Evolutionary conservation across 305 asterid genomes (phyloP).

Genomic region (Salvia sclarea): DNA sequence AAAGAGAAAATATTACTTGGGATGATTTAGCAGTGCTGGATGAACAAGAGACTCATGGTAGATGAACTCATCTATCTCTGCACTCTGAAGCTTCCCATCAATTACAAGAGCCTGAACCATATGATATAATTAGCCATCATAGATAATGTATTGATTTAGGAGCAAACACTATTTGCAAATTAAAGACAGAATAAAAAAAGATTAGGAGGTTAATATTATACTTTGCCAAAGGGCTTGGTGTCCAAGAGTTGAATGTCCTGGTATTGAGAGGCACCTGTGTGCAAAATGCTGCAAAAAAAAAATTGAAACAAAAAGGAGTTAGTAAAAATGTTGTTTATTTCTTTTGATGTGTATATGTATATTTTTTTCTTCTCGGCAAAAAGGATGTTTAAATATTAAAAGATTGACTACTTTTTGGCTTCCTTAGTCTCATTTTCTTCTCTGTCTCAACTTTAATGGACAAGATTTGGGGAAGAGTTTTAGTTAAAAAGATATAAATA

Average conservation of each 20-base stretch:
- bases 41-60: constrained; percentile 95
- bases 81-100: constrained; percentile 97
- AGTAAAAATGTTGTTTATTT: neutral
- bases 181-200: no score
- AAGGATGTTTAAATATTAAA: no score
- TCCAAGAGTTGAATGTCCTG: constrained; percentile 95
- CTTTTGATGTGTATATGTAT: no score
- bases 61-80: constrained; percentile 91
- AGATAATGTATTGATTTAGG: no score
- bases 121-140: neutral
- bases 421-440: constrained; percentile 20
- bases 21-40: constrained; percentile 77
- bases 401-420: neutral
- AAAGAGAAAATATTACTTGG: constrained; percentile 42
- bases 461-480: constrained; percentile 34
- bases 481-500: constrained; percentile 28
- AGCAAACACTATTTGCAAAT: no score
- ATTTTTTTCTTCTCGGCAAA: no score
- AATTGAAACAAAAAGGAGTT: neutral
- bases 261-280: constrained; percentile 82
- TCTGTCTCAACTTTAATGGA: constrained; percentile 42
- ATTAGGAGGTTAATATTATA: neutral
- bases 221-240: constrained; percentile 96
- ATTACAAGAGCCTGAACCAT: constrained; percentile 74
- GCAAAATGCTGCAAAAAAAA: constrained; percentile 69